Conservation (phyloP, 2,329 filamentous ascomycete genomes). For the Pezicula carpinea region DNA sequence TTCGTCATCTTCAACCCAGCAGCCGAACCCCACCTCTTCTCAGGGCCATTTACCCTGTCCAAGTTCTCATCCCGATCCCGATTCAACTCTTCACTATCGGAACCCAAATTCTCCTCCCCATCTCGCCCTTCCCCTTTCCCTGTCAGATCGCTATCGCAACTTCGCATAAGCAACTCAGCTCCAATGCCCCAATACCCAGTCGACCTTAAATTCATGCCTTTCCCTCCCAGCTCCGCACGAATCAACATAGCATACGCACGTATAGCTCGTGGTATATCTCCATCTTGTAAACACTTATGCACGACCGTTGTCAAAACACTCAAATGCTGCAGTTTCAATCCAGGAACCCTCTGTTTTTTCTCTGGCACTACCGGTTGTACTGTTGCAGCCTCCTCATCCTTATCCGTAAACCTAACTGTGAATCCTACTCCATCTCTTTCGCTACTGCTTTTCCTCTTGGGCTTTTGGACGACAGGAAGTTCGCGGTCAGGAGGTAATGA, state of each 20-base stretch:
- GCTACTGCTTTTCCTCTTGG: not conserved
- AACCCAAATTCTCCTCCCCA: constrained; percentile 4
- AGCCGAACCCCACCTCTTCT: constrained; percentile 33
- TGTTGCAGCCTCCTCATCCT: constrained; percentile 13
- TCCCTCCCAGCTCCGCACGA: constrained; percentile 51
- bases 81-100: not conserved
- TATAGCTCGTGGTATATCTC: constrained; percentile 67
- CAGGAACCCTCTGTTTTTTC: constrained; percentile 9
- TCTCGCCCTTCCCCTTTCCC: constrained; percentile 4
- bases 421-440: not conserved
- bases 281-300: constrained; percentile 65
- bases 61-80: not conserved
- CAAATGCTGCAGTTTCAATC: constrained; percentile 51
- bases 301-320: constrained; percentile 64
- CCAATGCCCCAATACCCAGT: constrained; percentile 77
- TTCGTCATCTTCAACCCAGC: constrained; percentile 53
- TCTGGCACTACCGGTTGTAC: constrained; percentile 7
- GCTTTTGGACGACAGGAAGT: not conserved
- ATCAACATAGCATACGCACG: constrained; percentile 73
- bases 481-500: constrained; percentile 25
- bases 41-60: not conserved
- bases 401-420: not conserved
- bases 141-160: constrained; percentile 10
- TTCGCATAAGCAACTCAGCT: constrained; percentile 74
- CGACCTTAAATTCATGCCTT: constrained; percentile 61